phyloP scores from a whole-genome alignment of 345 rosid genomes.

The Gossypium stocksii region DNA sequence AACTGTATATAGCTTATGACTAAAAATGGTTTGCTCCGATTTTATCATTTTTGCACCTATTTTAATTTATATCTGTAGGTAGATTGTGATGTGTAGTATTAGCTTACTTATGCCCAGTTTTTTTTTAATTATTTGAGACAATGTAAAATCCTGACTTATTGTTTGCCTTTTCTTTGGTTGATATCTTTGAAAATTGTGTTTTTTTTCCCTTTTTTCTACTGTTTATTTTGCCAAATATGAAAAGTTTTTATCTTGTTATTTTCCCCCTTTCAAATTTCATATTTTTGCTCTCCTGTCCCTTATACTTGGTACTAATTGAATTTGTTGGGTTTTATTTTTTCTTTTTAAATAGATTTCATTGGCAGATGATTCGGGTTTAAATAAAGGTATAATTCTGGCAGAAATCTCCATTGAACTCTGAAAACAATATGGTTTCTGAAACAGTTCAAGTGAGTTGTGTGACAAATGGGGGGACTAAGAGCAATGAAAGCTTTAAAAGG shows the following conservation, averaged over 20 bases:
- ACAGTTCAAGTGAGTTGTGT: slow-evolving; percentile 30
- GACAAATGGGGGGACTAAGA: slow-evolving; percentile 41
- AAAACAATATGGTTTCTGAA: slow-evolving; percentile 52
- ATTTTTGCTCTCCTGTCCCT: background rate
- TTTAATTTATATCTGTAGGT: background rate
- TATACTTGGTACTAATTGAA: background rate
- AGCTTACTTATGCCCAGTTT: background rate
- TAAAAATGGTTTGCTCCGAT: background rate
- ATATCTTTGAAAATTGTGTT: background rate
- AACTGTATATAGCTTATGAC: too few relatives aligned
- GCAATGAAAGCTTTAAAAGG: slow-evolving; percentile 34
- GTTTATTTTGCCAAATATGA: background rate
- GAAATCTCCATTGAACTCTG: background rate
- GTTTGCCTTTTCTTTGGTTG: slow-evolving; percentile 6
- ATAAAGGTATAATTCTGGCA: slow-evolving; percentile 4
- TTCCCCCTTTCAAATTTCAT: background rate
- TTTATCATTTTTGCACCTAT: background rate
- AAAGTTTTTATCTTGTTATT: background rate
- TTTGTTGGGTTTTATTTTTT: background rate
- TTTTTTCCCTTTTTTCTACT: background rate
- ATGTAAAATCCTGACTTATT: background rate
- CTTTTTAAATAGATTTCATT: background rate
- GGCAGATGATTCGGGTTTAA: slow-evolving; percentile 5
- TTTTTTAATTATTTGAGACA: background rate
- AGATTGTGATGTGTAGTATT: background rate